Base-by-base conservation (phyloP, 1,284 basidiomycete genomes). In the Cronartium quercuum region DNA sequence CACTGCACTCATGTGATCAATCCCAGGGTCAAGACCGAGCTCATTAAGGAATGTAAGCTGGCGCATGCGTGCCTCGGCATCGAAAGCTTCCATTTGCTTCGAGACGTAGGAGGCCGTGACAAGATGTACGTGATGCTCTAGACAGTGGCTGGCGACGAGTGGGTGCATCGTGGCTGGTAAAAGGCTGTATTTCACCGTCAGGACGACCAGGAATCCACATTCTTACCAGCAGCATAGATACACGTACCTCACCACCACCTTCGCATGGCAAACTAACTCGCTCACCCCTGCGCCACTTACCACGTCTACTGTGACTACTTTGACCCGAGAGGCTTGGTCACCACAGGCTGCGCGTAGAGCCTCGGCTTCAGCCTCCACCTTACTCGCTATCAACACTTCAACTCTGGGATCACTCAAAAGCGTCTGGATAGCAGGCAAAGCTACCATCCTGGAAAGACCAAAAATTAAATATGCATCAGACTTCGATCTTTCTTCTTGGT, bases 61-160 rank as follows among this genome's bases (percentile, higher is more conserved):
- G 0, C 87, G 86, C 4, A 85, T 82, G 61, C 85, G 78, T 0
- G 94, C 93, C 2, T 91, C 92, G 77, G 6, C 79, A 80, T 94
- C 85, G 13, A 97, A 82, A 0, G 83, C 84, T 21, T 84, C 84
- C 91, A 97, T 96, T 24, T 86, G 87, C 0, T 87, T 87, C 0
- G 91, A 92, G 77, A 92, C 89, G 81, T 98, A 98, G 1, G 92
- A 94, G 0, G 94, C 94, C 0, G 94, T 97, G 67, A 97, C 88
- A 76, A 98, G 86, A 79, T 96, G 90, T 76, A 88, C 91, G 41
- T 84, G 81, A 78, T 90, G 84, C 71, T 85, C 79, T 77, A 96
- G 88, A 78, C 94, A 96, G 0, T 88, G 81, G 77, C 89, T 85
- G 13, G 94, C 94, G 35, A 94, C 86, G 1, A 81, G 79, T 6